Percentiles rank a stretch among this genome's conserved stretches.
These are phyloP conservation scores for Aspergillus tamarii DNA, from an alignment of 2,329 filamentous ascomycete genomes.

Conservation along the genomic window DNA sequence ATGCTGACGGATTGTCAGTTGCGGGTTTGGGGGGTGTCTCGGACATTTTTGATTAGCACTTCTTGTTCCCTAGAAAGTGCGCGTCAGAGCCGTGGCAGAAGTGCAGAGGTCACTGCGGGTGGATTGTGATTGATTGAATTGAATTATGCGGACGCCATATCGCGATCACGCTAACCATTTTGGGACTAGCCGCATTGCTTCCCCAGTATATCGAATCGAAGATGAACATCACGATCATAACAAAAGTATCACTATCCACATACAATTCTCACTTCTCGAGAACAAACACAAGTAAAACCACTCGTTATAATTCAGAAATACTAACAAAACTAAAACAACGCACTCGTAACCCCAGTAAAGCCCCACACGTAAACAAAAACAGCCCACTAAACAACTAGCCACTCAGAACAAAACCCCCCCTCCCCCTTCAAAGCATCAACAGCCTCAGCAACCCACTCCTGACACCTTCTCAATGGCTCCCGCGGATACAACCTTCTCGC, in stretches of 20 bases:
- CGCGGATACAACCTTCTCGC: conserved; percentile 28
- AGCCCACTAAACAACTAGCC: background rate
- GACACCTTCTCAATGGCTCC: conserved; percentile 29
- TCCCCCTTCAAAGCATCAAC: conserved; percentile 16
- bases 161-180: background rate
- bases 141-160: background rate
- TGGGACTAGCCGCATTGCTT: background rate
- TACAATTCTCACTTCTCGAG: background rate
- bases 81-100: background rate
- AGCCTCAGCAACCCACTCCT: conserved; percentile 36
- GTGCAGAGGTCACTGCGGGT: background rate
- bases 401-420: background rate
- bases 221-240: background rate
- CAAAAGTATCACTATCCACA: background rate
- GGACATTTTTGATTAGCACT: conserved; percentile 21
- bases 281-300: background rate
- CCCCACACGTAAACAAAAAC: background rate
- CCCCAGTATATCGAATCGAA: background rate
- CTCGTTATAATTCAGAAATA: background rate
- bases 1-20: conserved; percentile 11
- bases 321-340: too few species aligned
- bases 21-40: conserved; percentile 12
- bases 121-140: background rate
- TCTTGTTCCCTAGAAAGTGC: background rate
- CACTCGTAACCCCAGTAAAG: background rate